Conservation (phyloP, 2,329 filamentous ascomycete species). For the Cyphellophora europaea region DNA sequence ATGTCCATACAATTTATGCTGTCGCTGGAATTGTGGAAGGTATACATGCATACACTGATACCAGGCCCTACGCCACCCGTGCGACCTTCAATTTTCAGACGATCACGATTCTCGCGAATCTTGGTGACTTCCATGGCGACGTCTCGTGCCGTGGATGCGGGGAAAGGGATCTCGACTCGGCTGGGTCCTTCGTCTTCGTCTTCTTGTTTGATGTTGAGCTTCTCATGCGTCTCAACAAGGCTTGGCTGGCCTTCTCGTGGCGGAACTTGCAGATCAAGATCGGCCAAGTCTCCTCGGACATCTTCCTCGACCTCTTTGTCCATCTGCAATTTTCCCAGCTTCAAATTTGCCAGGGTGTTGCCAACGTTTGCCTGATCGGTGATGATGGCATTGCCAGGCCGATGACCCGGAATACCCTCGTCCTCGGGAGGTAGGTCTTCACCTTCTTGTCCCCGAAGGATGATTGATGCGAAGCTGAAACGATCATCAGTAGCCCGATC, state of each 20-base stretch:
- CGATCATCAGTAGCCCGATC: slow-evolving; percentile 50
- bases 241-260: slow-evolving; percentile 61
- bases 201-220: slow-evolving; percentile 71
- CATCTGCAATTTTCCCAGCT: slow-evolving; percentile 73
- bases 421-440: slow-evolving; percentile 55
- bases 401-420: slow-evolving; percentile 60
- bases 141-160: slow-evolving; percentile 78
- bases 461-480: slow-evolving; percentile 49
- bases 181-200: slow-evolving; percentile 75
- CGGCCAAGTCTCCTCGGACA: slow-evolving; percentile 75
- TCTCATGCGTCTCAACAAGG: slow-evolving; percentile 79
- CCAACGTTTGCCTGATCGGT: slow-evolving; percentile 48
- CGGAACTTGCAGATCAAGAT: slow-evolving; percentile 71
- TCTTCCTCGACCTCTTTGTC: slow-evolving; percentile 76
- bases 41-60: slow-evolving; percentile 92
- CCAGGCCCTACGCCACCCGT: slow-evolving; percentile 75
- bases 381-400: slow-evolving; percentile 54
- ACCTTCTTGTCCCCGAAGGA: slow-evolving; percentile 44
- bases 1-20: slow-evolving; percentile 93
- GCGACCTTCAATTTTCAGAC: slow-evolving; percentile 77
- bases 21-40: slow-evolving; percentile 92
- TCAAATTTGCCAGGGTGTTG: slow-evolving; percentile 52
- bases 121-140: slow-evolving; percentile 92
- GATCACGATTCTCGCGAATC: slow-evolving; percentile 83
- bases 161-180: slow-evolving; percentile 72